Base-by-base conservation (phyloP, 2,329 filamentous ascomycete genomes). In the Aspergillus clavatus region DNA sequence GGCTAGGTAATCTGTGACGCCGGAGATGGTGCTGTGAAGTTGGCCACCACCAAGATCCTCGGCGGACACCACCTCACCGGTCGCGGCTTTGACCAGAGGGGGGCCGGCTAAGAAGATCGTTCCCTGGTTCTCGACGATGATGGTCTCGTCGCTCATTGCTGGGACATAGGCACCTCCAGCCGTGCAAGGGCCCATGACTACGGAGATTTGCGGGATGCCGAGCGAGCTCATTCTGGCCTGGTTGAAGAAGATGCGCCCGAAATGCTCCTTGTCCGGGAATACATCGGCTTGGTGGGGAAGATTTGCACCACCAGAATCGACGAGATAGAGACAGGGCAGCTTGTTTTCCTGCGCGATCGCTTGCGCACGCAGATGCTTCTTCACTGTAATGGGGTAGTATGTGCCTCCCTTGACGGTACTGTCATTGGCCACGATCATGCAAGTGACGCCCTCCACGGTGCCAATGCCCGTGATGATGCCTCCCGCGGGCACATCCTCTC, bases 171-270 rank as follows among this genome's bases (percentile, higher is more conserved):
- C 91, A 38, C 91, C 91, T 40, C 91, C 91, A 1, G 91, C 91
- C 1, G 93, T 98, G 71, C 93, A 98, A 35, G 91, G 87, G 0
- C 91, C 91, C 91, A 98, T 96, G 38, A 98, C 91, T 2, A 96
- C 89, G 7, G 88, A 84, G 56, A 98, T 86, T 63, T 97, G 91
- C 1, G 91, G 91, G 50, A 97, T 95, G 4, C 89, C 89, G 55
- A 84, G 72, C 2, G 86, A 80, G 56, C 87, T 93, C 89, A 97
- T 95, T 60, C 88, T 79, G 2, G 93, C 91, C 70, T 98, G 91
- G 72, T 98, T 96, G 77, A 86, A 98, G 76, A 98, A 98, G 65
- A 97, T 95, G 54, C 91, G 87, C 27, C 91, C 89, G 63, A 98
- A 97, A 68, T 97, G 91, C 43, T 96, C 89, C 54, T 84, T 79